Conservation (phyloP, 768 basidiomycete species). For the Floccularia luteovirens region DNA sequence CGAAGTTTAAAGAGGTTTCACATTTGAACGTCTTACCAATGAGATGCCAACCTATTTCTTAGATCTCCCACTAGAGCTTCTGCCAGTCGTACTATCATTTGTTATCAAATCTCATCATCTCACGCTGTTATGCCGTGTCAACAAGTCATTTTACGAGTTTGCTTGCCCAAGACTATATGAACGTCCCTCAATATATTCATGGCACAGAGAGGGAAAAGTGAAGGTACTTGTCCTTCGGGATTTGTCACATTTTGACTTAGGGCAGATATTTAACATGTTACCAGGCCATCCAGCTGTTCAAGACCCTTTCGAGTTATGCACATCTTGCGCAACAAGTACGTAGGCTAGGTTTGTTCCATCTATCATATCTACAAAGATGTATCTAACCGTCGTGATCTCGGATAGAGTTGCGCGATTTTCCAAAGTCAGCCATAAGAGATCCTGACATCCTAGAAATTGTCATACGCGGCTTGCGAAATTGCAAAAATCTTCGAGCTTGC, state of each 20-base stretch:
- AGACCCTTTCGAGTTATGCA: constrained; percentile 45
- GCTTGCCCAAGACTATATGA: constrained; percentile 48
- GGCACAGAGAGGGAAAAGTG: constrained; percentile 59
- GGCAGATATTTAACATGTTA: background rate
- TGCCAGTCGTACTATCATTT: constrained; percentile 46
- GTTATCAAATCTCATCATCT: constrained; percentile 47
- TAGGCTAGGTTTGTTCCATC: constrained; percentile 42
- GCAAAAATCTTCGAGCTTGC: constrained; percentile 51
- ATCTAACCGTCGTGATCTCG: background rate
- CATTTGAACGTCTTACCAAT: no score
- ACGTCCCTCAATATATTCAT: constrained; percentile 55
- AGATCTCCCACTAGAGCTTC: constrained; percentile 61
- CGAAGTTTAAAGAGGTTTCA: no score
- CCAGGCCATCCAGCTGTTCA: constrained; percentile 57
- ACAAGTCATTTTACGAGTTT: constrained; percentile 43
- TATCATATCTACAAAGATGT: background rate
- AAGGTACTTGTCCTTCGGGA: constrained; percentile 30
- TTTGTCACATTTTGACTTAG: background rate
- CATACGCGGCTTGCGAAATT: constrained; percentile 48
- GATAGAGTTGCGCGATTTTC: constrained; percentile 69
- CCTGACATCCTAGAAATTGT: constrained; percentile 31
- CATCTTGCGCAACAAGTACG: constrained; percentile 53
- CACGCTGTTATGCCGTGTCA: constrained; percentile 46
- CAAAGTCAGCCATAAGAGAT: constrained; percentile 34
- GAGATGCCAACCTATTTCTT: no score